Evolutionary conservation across 2,329 filamentous ascomycete genomes (phyloP).

Genomic region (Sporothrix phasma): DNA sequence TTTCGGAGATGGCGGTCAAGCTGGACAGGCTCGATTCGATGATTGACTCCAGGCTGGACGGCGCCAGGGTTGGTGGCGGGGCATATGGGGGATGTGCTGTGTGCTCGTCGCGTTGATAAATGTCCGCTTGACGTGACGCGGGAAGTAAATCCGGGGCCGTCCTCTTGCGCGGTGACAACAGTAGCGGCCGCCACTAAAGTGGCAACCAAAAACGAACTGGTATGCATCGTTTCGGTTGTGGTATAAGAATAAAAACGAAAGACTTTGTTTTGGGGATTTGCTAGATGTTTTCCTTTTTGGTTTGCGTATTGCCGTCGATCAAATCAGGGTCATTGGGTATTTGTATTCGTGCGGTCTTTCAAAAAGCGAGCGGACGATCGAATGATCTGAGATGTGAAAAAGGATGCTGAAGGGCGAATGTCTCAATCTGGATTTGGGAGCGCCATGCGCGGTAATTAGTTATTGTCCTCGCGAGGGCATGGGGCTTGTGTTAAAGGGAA

Average conservation of each 20-base stretch:
- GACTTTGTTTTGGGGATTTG: neutral
- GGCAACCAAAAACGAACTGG: conserved; percentile 39
- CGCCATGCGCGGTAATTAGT: conserved; percentile 6
- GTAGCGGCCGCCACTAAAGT: conserved; percentile 39
- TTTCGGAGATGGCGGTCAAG: neutral
- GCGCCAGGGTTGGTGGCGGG: conserved; percentile 20
- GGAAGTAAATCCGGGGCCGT: conserved; percentile 47
- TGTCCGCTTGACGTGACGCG: conserved; percentile 45
- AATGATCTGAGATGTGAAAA: conserved; percentile 9
- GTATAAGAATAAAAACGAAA: neutral
- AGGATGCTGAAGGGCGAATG: neutral
- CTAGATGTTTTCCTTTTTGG: neutral
- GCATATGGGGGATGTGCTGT: conserved; percentile 22
- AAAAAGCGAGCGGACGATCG: conserved; percentile 15
- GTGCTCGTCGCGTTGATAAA: conserved; percentile 36
- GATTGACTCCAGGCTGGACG: conserved; percentile 5
- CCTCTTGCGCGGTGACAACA: conserved; percentile 34
- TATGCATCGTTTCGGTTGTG: conserved; percentile 33
- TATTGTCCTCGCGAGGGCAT: neutral
- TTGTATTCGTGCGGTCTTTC: conserved; percentile 2
- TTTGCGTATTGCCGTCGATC: conserved; percentile 1
- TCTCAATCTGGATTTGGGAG: conserved; percentile 1
- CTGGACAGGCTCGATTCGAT: conserved; percentile 3
- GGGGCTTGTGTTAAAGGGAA: neutral
- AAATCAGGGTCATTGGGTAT: conserved; percentile 7